These are phyloP conservation scores for Penicillium hesseltinei DNA, from an alignment of 2,329 filamentous ascomycete genomes.

Conservation along the genomic window DNA sequence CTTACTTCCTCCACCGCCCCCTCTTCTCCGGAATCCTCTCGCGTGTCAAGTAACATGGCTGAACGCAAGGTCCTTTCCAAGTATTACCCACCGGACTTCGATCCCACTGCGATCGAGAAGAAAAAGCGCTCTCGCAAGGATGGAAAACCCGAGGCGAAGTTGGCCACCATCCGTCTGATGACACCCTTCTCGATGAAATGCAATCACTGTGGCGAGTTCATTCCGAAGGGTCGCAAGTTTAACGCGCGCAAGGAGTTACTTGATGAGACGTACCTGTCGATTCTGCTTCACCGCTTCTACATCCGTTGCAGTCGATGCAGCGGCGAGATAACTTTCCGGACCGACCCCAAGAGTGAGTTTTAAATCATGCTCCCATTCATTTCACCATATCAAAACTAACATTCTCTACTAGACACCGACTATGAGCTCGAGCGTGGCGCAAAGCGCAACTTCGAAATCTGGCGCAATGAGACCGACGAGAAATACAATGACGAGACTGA, in stretches of 20 bases:
- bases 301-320: constrained; percentile 85
- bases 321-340: constrained; percentile 87
- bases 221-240: constrained; percentile 92
- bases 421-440: constrained; percentile 80
- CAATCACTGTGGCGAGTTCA: constrained; percentile 64
- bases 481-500: constrained; percentile 67
- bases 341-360: constrained; percentile 75
- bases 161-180: constrained; percentile 71
- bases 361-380: not conserved
- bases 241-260: constrained; percentile 92
- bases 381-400: not conserved
- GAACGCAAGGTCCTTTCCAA: constrained; percentile 73
- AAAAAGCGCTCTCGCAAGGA: constrained; percentile 48
- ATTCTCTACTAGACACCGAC: constrained; percentile 58
- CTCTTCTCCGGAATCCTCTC: no score
- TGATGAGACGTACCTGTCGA: constrained; percentile 83
- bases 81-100: constrained; percentile 75
- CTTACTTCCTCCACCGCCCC: no score
- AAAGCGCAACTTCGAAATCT: constrained; percentile 89
- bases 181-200: constrained; percentile 81
- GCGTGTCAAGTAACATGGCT: constrained; percentile 57
- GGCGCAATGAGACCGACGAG: constrained; percentile 66
- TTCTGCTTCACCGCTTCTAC: constrained; percentile 86
- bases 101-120: constrained; percentile 75
- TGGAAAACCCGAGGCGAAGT: constrained; percentile 68